Evolutionary conservation across 208 protist genomes (phyloP).

Genomic region (Crithidia sp.): DNA sequence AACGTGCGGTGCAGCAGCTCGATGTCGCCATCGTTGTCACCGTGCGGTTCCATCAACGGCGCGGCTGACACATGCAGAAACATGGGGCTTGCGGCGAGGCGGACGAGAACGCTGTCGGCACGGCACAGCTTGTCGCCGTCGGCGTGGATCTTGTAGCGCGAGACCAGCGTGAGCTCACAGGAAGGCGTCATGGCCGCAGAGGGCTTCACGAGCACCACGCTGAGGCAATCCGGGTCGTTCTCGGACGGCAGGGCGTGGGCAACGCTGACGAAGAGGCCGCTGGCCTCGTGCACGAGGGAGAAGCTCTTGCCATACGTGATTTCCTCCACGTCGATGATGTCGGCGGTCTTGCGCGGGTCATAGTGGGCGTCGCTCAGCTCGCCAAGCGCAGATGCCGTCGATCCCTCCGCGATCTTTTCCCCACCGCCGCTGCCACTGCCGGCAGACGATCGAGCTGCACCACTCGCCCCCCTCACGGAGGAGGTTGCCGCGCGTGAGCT

Average conservation of each 20-base stretch:
- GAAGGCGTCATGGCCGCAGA: slow-evolving; percentile 43
- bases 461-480: slow-evolving; percentile 14
- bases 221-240: slow-evolving; percentile 72
- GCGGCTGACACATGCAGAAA: slow-evolving; percentile 71
- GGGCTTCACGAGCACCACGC: slow-evolving; percentile 53
- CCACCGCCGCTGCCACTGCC: background rate
- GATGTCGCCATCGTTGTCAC: slow-evolving; percentile 23
- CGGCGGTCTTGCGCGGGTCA: slow-evolving; percentile 28
- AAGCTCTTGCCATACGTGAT: slow-evolving; percentile 73
- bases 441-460: background rate
- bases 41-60: slow-evolving; percentile 27
- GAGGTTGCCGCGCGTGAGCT: slow-evolving; percentile 26
- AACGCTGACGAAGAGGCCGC: slow-evolving; percentile 62
- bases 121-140: slow-evolving; percentile 72
- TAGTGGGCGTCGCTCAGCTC: slow-evolving; percentile 3
- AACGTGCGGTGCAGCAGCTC: slow-evolving; percentile 49
- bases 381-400: slow-evolving; percentile 1
- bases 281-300: slow-evolving; percentile 64
- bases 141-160: slow-evolving; percentile 79
- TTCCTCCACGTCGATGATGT: slow-evolving; percentile 45
- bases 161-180: slow-evolving; percentile 68
- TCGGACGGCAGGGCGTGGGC: slow-evolving; percentile 55
- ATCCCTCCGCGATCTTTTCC: background rate
- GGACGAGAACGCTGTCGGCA: slow-evolving; percentile 69
- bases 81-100: slow-evolving; percentile 45